phyloP scores from a whole-genome alignment of 2,329 filamentous ascomycete species.

The Aspergillus nomiae region DNA sequence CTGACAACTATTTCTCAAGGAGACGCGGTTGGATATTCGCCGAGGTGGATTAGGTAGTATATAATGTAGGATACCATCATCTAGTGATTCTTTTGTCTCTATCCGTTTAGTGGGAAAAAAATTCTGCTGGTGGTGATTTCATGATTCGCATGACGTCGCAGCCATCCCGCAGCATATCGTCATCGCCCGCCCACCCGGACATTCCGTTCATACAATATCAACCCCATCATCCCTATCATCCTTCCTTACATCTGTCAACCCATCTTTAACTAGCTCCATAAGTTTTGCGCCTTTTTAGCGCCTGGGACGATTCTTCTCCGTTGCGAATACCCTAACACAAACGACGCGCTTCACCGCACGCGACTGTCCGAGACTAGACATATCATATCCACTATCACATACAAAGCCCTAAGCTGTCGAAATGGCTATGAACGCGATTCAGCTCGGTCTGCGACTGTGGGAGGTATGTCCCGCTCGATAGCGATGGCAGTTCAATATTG shows the following conservation, averaged over 20 bases:
- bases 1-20: neutral
- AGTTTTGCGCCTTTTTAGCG: neutral
- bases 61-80: neutral
- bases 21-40: neutral
- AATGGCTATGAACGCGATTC: constrained; percentile 31
- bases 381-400: neutral
- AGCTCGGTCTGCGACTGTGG: constrained; percentile 35
- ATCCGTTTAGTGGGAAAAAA: neutral
- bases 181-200: constrained; percentile 31
- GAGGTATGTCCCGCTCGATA: constrained; percentile 25
- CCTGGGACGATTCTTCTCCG: neutral
- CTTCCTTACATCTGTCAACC: constrained; percentile 9
- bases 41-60: neutral
- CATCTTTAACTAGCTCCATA: constrained; percentile 4
- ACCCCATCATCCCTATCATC: constrained; percentile 6
- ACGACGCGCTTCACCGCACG: neutral
- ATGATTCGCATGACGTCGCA: constrained; percentile 38
- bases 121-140: constrained; percentile 24
- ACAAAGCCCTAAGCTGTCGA: constrained; percentile 12
- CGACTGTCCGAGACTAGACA: neutral
- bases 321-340: neutral
- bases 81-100: neutral
- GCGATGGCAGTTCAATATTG: neutral
- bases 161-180: constrained; percentile 27
- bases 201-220: constrained; percentile 33